phyloP scores from a whole-genome alignment of 1,284 basidiomycete species.

The Austroboletus rostrupii region DNA sequence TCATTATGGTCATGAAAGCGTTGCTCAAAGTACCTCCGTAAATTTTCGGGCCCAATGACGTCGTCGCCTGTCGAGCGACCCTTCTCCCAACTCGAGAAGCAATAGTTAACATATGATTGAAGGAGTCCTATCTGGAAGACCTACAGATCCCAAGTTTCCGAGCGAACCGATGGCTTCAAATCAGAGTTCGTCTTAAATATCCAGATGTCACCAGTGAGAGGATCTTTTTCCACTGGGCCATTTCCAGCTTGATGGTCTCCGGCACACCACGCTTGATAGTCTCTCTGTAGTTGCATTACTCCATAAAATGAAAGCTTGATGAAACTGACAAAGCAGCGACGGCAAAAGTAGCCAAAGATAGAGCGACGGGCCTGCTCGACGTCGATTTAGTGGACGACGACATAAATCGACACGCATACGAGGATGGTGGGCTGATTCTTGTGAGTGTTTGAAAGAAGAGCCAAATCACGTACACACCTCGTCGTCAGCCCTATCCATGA shows the following conservation, averaged over 20 bases:
- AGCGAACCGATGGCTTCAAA: slow-evolving; percentile 58
- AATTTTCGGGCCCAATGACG: slow-evolving; percentile 60
- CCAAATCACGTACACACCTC: slow-evolving; percentile 33
- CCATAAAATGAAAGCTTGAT: slow-evolving; percentile 71
- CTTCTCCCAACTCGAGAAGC: slow-evolving; percentile 57
- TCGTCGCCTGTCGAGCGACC: slow-evolving; percentile 61
- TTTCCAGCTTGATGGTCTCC: slow-evolving; percentile 48
- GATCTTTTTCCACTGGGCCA: slow-evolving; percentile 49
- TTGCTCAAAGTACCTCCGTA: slow-evolving; percentile 77
- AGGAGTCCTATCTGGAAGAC: slow-evolving; percentile 15
- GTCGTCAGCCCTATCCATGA: slow-evolving; percentile 48
- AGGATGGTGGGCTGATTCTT: slow-evolving; percentile 27
- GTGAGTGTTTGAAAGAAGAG: not conserved
- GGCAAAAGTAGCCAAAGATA: slow-evolving; percentile 73
- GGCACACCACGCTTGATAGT: slow-evolving; percentile 61
- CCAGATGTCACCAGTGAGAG: slow-evolving; percentile 54
- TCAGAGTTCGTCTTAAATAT: slow-evolving; percentile 66
- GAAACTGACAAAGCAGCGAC: slow-evolving; percentile 69
- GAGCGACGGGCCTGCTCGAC: slow-evolving; percentile 52
- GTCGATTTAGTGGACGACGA: not conserved
- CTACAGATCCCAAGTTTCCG: slow-evolving; percentile 60
- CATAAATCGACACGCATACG: slow-evolving; percentile 14
- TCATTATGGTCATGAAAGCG: slow-evolving; percentile 74
- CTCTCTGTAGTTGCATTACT: slow-evolving; percentile 54
- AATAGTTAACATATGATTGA: not conserved